Conservation (phyloP, 1,284 basidiomycete species). For the Leccinum fallax region DNA sequence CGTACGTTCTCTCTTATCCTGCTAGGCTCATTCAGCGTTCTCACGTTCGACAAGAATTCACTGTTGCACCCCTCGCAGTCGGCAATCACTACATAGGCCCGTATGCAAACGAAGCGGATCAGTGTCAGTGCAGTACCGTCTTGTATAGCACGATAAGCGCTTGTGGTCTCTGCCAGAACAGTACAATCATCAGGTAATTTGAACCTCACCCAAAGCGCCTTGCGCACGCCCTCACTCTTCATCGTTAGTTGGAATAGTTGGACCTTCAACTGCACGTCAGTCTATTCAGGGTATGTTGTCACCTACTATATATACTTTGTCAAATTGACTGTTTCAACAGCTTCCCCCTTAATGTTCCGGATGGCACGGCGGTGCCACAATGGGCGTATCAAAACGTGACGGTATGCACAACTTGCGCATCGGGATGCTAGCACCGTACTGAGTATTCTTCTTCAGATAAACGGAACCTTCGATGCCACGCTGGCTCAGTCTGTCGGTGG, state of each 20-base stretch:
- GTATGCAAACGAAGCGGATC: conserved; percentile 11
- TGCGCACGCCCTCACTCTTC: neutral
- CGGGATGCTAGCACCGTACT: neutral
- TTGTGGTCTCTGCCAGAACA: conserved; percentile 37
- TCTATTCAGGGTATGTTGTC: conserved; percentile 25
- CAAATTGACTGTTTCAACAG: conserved; percentile 18
- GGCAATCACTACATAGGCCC: conserved; percentile 29
- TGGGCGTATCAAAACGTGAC: conserved; percentile 38
- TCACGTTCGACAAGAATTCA: conserved; percentile 26
- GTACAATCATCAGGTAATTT: conserved; percentile 21
- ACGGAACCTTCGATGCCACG: conserved; percentile 20
- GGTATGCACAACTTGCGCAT: conserved; percentile 18
- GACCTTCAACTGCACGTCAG: conserved; percentile 26
- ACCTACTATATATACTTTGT: neutral
- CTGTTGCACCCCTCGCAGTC: conserved; percentile 16
- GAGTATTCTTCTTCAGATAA: conserved; percentile 16
- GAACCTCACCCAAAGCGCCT: neutral
- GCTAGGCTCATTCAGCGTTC: neutral
- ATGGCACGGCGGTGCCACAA: conserved; percentile 31
- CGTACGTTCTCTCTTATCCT: conserved; percentile 25
- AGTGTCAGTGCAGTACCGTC: conserved; percentile 38
- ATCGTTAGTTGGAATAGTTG: conserved; percentile 34
- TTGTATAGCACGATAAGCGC: conserved; percentile 38
- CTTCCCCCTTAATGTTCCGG: conserved; percentile 25
- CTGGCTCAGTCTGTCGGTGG: conserved; percentile 30